phyloP scores from a whole-genome alignment of 163 green algal species.

The Scenedesmus sp. region DNA sequence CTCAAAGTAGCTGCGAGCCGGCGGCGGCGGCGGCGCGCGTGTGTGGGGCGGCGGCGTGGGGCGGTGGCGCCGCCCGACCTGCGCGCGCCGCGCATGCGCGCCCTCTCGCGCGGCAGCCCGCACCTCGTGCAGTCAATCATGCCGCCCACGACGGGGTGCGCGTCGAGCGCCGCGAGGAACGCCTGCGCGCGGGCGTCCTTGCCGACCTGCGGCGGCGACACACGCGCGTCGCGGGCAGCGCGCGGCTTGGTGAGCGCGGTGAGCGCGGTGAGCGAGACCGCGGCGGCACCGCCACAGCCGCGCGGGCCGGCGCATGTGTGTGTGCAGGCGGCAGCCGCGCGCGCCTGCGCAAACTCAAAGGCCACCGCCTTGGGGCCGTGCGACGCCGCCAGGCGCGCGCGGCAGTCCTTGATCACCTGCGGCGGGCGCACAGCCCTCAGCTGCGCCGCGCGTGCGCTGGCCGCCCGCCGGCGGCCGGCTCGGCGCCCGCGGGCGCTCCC shows the following conservation, averaged over 20 bases:
- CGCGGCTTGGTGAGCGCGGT: too few relatives aligned
- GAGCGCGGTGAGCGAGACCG: too few relatives aligned
- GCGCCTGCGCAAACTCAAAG: constrained; percentile 62
- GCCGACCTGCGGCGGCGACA: constrained; percentile 46
- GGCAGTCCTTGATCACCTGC: constrained; percentile 38
- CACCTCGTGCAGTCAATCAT: constrained; percentile 45
- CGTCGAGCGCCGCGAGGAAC: constrained; percentile 43
- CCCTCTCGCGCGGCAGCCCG: too few relatives aligned
- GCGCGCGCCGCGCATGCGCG: not conserved
- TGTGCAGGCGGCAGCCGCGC: not conserved
- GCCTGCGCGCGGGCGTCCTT: constrained; percentile 41
- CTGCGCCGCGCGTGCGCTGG: too few relatives aligned
- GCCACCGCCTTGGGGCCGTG: constrained; percentile 51
- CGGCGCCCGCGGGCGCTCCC: too few relatives aligned
- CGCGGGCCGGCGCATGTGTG: not conserved
- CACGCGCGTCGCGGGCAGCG: too few relatives aligned
- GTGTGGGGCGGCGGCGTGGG: too few relatives aligned
- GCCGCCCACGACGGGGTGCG: constrained; percentile 32
- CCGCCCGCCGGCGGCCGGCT: too few relatives aligned
- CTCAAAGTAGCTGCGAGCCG: constrained; percentile 34
- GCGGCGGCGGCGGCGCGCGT: too few relatives aligned
- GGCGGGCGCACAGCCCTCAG: not conserved
- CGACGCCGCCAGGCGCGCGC: constrained; percentile 14
- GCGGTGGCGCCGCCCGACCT: not conserved
- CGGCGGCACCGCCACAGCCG: too few relatives aligned